Evolutionary conservation across 2,329 filamentous ascomycete species (phyloP), one percentile per base, ranked within the genome.

Genomic region (Fusarium fujikuroi): DNA sequence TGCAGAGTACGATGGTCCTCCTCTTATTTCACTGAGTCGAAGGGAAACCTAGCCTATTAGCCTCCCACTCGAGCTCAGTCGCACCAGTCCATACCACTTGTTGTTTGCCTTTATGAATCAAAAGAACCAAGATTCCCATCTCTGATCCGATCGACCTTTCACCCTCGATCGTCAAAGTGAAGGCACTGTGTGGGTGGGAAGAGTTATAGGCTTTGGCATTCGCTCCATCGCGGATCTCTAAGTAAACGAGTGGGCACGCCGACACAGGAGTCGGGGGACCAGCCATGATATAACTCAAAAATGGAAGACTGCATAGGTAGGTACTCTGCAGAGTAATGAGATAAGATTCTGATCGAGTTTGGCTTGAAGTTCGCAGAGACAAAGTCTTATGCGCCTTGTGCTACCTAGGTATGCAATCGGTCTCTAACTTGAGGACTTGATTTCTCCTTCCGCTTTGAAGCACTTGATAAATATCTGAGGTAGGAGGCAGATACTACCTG

Each of bases 101-200:
- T 7, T 71, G 72, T 7, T 56, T 39, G 12, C 73, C 78, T 40
- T 71, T 68, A n/a, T 78, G 66, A 14, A 80, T 72, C 11, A 79
- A 62, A 19, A 82, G 70, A 63, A 81, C 28, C 21, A 82, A 53
- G 7, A 65, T 63, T 7, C 73, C 72, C 2, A 63, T 60, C 23
- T 69, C 64, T 9, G 66, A 54, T 34, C 53, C 37, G 9, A 70
- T 58, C 3, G 65, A 54, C 7, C 70, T 66, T 39, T 81, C 75
- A 8, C 75, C 76, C 40, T 81, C 77, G 7, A 81, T 61, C 21
- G 79, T 79, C 40, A 81, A 57, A 14, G 73, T 79, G 52, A 81
- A 75, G 16, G 67, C 49, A 50, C 54, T 75, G 11, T 68, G 59
- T 28, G 74, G 72, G 10, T 44, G 69, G 7, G 43, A 54, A 15